Evolutionary conservation across 352 stramenopile genomes (phyloP), one percentile per base, ranked within the genome.

Genomic region (Pythium plurisporium): DNA sequence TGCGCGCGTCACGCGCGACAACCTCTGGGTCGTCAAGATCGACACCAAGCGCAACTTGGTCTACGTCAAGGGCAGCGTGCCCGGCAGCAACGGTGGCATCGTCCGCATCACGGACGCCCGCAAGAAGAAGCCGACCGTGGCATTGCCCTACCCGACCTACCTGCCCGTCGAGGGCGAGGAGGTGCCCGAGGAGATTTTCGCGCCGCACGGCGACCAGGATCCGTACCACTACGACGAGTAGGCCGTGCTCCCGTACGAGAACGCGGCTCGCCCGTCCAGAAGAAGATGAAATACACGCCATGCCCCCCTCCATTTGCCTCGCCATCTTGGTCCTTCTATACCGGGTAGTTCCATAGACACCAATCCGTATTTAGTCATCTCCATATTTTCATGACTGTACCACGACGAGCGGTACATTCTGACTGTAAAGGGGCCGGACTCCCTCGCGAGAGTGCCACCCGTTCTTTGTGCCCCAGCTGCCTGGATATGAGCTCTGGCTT

Each of bases 1-100:
- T 41, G 89, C 95, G 38, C 82, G 84, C 52, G 87, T 98, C 15
- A 99, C 97, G 23, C 88, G 96, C 31, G 95, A 99, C 79, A 99
- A 99, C 72, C 74, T 99, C 4, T 93, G 84, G 82, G 77, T 96
- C 46, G 76, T 87, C 54, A 95, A 96, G 79, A 84, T 97, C 55
- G 95, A 98, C 72, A 74, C 88, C 26, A 70, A 94, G 63, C 86
- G 91, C 66, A 96, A 98, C 67, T 73, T 98, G 49, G 49, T 98
- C 22, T 98, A 96, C 74, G 78, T 98, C 41, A 96, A 96, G 67
- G 95, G 95, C 50, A 86, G 75, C 55, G 89, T 98, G 44, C 93
- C 95, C 2, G 95, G 95, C 34, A 87, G 83, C 65, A 92, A 89
- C 46, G 94, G 94, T 50, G 80, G 82, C 51, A 84, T 94, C 52